These are phyloP conservation scores for Ceratobasidium sp. DNA, from an alignment of 1,284 basidiomycete species.

Conservation along the genomic window DNA sequence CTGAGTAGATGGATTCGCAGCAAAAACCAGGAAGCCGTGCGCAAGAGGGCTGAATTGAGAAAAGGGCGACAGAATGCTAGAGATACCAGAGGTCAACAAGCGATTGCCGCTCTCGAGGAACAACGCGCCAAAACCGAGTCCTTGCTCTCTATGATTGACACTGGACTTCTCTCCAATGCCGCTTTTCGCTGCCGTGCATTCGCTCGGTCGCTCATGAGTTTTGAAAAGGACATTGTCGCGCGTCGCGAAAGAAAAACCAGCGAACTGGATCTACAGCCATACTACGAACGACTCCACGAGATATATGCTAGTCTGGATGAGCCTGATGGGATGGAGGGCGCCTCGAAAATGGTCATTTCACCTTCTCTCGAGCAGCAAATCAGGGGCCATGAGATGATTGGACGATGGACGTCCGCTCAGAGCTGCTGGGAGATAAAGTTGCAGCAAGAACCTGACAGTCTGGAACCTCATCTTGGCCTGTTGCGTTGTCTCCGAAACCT, in stretches of 20 bases:
- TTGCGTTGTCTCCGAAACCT: slow-evolving; percentile 92
- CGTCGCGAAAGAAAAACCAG: slow-evolving; percentile 61
- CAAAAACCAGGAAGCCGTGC: slow-evolving; percentile 67
- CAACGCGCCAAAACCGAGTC: slow-evolving; percentile 79
- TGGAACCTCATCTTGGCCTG: slow-evolving; percentile 90
- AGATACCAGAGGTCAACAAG: slow-evolving; percentile 51
- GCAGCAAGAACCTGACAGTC: slow-evolving; percentile 89
- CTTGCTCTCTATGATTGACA: slow-evolving; percentile 84
- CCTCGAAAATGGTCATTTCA: slow-evolving; percentile 88
- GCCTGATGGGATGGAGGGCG: slow-evolving; percentile 99
- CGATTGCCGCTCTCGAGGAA: slow-evolving; percentile 59
- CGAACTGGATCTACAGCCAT: slow-evolving; percentile 70
- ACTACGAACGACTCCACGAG: slow-evolving; percentile 93
- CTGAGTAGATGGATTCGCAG: slow-evolving; percentile 89
- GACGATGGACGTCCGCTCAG: slow-evolving; percentile 97
- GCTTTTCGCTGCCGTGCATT: slow-evolving; percentile 95
- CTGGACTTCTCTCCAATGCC: slow-evolving; percentile 90
- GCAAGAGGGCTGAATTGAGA: slow-evolving; percentile 51
- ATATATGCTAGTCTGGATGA: slow-evolving; percentile 98
- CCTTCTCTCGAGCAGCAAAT: slow-evolving; percentile 97
- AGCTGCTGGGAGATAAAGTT: slow-evolving; percentile 99
- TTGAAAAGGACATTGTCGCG: slow-evolving; percentile 81
- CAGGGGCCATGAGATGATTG: slow-evolving; percentile 96
- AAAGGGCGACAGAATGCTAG: slow-evolving; percentile 58
- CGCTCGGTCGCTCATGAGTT: slow-evolving; percentile 93